Conservation (phyloP, 176 grass and related monocot genomes). For the bread wheat (Triticum aestivum) region IWGSC_CS_RefSeq_v2.1 NC_057809.1:207550805-207551304, state of each 20-base stretch:
- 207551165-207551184: conserved; percentile 91
- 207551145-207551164: conserved; percentile 96
- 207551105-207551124: conserved; percentile 13
- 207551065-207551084: not conserved
- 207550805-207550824: not conserved
- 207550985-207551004: not conserved
- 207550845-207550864: conserved; percentile 1
- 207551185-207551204: conserved; percentile 96
- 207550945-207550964: not conserved
- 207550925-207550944: not conserved
- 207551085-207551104: not conserved
- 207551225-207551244: conserved; percentile 82
- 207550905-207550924: conserved; percentile 9
- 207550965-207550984: conserved; percentile 30
- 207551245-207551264: conserved; percentile 62
- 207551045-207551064: not conserved
- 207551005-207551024: not conserved
- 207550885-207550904: conserved; percentile 10
- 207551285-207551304: conserved; percentile 48
- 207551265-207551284: conserved; percentile 74
- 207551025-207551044: not conserved
- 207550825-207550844: conserved; percentile 12
- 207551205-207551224: conserved; percentile 88
- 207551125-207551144: conserved; percentile 73
- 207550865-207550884: conserved; percentile 22